phyloP scores from a whole-genome alignment of 2,329 filamentous ascomycete genomes.

The Tolypocladium inflatum region DNA sequence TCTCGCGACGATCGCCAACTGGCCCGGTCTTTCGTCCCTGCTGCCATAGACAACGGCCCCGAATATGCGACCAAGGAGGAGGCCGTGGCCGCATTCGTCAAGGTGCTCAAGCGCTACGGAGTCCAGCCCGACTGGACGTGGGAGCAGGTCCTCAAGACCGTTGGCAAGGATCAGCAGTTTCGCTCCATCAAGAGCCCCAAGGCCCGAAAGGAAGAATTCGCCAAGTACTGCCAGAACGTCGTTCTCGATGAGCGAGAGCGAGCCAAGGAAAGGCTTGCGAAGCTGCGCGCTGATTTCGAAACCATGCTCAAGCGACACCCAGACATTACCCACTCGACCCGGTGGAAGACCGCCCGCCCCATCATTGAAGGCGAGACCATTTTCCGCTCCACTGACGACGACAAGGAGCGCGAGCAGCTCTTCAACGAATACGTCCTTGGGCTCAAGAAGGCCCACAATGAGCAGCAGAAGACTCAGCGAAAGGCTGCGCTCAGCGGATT shows the following conservation, averaged over 20 bases:
- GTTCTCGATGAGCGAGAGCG: slow-evolving; percentile 88
- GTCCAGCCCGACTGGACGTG: slow-evolving; percentile 90
- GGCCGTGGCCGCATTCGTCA: slow-evolving; percentile 86
- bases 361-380: slow-evolving; percentile 94
- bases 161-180: slow-evolving; percentile 86
- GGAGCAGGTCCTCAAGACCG: slow-evolving; percentile 78
- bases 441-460: slow-evolving; percentile 70
- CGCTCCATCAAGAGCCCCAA: slow-evolving; percentile 87
- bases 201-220: slow-evolving; percentile 82
- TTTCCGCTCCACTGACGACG: slow-evolving; percentile 82
- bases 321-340: slow-evolving; percentile 93
- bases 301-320: slow-evolving; percentile 94
- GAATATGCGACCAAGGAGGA: slow-evolving; percentile 76
- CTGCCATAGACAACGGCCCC: slow-evolving; percentile 57
- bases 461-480: slow-evolving; percentile 61
- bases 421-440: slow-evolving; percentile 90
- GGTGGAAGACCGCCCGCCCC: slow-evolving; percentile 90
- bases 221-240: slow-evolving; percentile 89
- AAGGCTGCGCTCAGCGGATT: slow-evolving; percentile 81
- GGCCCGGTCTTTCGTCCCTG: slow-evolving; percentile 49
- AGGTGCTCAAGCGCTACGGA: slow-evolving; percentile 74
- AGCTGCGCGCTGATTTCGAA: slow-evolving; percentile 87
- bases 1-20: slow-evolving; percentile 11
- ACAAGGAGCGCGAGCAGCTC: slow-evolving; percentile 76
- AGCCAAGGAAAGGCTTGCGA: slow-evolving; percentile 84